phyloP scores from a whole-genome alignment of 2,329 filamentous ascomycete genomes.

The Laburnicola sp. region DNA sequence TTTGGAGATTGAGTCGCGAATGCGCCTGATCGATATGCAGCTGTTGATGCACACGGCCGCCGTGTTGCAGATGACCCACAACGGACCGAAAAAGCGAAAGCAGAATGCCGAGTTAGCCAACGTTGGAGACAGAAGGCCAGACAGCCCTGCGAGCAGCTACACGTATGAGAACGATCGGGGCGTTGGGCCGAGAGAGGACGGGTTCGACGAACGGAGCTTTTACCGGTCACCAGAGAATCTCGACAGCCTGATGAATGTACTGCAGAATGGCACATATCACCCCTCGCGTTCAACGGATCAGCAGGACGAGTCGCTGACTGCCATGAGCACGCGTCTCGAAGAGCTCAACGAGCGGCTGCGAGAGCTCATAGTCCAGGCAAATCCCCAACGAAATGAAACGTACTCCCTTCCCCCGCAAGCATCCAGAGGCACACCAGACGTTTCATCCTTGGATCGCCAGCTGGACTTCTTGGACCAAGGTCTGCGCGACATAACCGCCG shows the following conservation, averaged over 20 bases:
- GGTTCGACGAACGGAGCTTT: constrained; percentile 77
- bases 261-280: constrained; percentile 43
- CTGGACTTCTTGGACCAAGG: constrained; percentile 72
- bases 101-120: constrained; percentile 46
- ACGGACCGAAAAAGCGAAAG: constrained; percentile 65
- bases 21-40: constrained; percentile 71
- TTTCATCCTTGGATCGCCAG: constrained; percentile 55
- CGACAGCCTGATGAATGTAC: constrained; percentile 52
- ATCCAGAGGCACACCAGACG: constrained; percentile 22
- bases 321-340: constrained; percentile 68
- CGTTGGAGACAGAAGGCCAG: constrained; percentile 56
- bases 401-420: constrained; percentile 36
- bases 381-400: constrained; percentile 53
- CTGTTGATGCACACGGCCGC: constrained; percentile 90
- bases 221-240: constrained; percentile 70
- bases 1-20: constrained; percentile 75
- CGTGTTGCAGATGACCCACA: constrained; percentile 87
- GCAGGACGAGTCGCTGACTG: constrained; percentile 57
- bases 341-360: constrained; percentile 68
- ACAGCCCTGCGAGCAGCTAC: constrained; percentile 76
- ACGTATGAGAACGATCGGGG: constrained; percentile 62
- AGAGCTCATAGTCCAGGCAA: constrained; percentile 66
- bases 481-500: constrained; percentile 62
- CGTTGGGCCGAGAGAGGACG: constrained; percentile 59
- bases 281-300: constrained; percentile 32